Percentiles rank a stretch among this genome's conserved stretches.
Evolutionary conservation across 148 eudicot genomes (phyloP).

Genomic region (Agrostemma githago): DNA sequence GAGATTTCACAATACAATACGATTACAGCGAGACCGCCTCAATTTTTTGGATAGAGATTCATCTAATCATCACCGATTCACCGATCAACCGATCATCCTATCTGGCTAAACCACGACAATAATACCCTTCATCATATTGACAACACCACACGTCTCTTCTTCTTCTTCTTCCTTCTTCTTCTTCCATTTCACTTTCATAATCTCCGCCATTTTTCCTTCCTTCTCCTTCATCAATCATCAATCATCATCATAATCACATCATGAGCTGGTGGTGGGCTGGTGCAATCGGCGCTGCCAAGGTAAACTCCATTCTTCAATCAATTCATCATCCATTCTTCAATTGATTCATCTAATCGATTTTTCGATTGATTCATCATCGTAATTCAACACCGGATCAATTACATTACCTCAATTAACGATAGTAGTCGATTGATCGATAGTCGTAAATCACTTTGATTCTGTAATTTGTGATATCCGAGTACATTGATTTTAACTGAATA

Average conservation of each 20-base stretch:
- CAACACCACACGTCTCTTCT: background rate
- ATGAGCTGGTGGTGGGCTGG: conserved; percentile 64
- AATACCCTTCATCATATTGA: background rate
- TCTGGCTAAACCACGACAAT: background rate
- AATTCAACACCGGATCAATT: no score
- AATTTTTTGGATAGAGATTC: no score
- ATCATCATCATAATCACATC: background rate
- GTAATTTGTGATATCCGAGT: no score
- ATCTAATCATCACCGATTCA: background rate
- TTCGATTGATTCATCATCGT: no score
- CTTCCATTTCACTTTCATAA: background rate
- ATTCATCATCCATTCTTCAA: background rate
- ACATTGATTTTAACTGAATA: no score
- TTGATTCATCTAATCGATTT: background rate
- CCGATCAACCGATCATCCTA: no score
- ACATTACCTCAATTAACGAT: no score
- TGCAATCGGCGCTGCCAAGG: conserved; percentile 51
- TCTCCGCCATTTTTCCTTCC: background rate
- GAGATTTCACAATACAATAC: no score
- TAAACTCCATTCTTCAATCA: background rate
- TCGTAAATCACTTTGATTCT: no score
- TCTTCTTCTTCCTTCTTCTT: background rate
- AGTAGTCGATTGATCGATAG: no score
- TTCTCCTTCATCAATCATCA: background rate
- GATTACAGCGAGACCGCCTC: no score